Percentiles rank a stretch among this genome's conserved stretches.
These are phyloP conservation scores for Beauveria sp. DNA, from an alignment of 2,329 filamentous ascomycete genomes.

Conservation along the genomic window DNA sequence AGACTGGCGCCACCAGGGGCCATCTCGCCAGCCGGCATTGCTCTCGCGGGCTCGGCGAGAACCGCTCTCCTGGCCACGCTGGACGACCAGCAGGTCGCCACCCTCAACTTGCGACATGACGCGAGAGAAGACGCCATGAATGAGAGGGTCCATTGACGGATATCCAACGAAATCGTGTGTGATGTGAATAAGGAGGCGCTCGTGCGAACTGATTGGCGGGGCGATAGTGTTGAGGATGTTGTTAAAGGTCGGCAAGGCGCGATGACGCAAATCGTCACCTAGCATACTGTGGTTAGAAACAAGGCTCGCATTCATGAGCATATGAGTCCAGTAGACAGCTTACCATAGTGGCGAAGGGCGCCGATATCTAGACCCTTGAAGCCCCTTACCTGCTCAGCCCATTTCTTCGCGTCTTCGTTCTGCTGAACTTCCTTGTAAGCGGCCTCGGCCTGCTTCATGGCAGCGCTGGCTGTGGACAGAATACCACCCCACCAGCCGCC, in stretches of 20 bases:
- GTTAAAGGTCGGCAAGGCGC: conserved; percentile 89
- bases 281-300: conserved; percentile 11
- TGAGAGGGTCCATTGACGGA: conserved; percentile 85
- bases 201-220: conserved; percentile 92
- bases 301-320: background rate
- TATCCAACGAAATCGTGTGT: conserved; percentile 94
- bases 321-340: conserved; percentile 4
- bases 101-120: conserved; percentile 99
- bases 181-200: conserved; percentile 93
- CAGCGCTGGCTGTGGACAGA: conserved; percentile 61
- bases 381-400: conserved; percentile 87
- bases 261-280: conserved; percentile 82
- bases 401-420: conserved; percentile 93
- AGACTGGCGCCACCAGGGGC: conserved; percentile 86
- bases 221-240: conserved; percentile 92
- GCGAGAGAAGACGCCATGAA: conserved; percentile 84
- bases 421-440: conserved; percentile 92
- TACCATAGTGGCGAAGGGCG: conserved; percentile 49
- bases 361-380: conserved; percentile 57
- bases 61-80: conserved; percentile 81
- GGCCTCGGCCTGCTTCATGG: conserved; percentile 85
- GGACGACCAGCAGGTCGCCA: conserved; percentile 87
- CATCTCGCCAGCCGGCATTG: conserved; percentile 75
- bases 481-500: conserved; percentile 88
- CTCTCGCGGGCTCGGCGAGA: conserved; percentile 55